Conservation (phyloP, 169 alveolate genomes). For the Blepharisma undulans region DNA sequence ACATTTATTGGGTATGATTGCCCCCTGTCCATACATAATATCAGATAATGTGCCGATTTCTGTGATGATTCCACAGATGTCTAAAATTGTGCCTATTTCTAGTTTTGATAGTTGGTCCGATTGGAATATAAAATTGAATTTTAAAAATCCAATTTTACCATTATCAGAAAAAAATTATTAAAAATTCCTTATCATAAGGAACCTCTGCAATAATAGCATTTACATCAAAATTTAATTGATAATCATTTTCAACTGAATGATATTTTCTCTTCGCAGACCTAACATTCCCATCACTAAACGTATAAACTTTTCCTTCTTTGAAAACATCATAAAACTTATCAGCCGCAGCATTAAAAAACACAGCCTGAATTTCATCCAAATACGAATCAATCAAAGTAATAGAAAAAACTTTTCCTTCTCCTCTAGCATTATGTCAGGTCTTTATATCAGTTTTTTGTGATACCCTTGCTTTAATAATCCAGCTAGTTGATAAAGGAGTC, state of each 20-base stretch:
- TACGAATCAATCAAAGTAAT: slow-evolving; percentile 66
- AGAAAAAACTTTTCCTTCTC: slow-evolving; percentile 75
- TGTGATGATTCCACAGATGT: background rate
- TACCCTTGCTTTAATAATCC: slow-evolving; percentile 73
- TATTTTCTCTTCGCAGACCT: slow-evolving; percentile 48
- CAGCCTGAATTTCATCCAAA: slow-evolving; percentile 74
- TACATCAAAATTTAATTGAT: slow-evolving; percentile 44
- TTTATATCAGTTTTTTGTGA: slow-evolving; percentile 58
- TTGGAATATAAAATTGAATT: background rate
- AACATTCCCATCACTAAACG: slow-evolving; percentile 33
- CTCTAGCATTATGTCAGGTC: slow-evolving; percentile 68
- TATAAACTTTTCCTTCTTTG: slow-evolving; percentile 61
- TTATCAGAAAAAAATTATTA: too few relatives aligned
- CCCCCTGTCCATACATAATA: background rate
- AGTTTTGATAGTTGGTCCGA: background rate
- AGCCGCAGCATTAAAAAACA: slow-evolving; percentile 74
- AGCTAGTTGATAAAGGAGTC: slow-evolving; percentile 64
- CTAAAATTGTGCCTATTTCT: background rate
- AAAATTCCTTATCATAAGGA: too few relatives aligned
- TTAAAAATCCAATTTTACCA: background rate
- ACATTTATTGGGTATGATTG: too few relatives aligned
- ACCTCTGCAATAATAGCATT: slow-evolving; percentile 43
- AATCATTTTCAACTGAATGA: slow-evolving; percentile 50
- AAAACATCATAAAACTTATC: slow-evolving; percentile 60
- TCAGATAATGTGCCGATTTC: background rate